A percentile compares a stretch with the other conserved stretches of the same genome.
Evolutionary conservation across 1,284 basidiomycete genomes (phyloP).

Genomic region (Ceratobasidium sp.): DNA sequence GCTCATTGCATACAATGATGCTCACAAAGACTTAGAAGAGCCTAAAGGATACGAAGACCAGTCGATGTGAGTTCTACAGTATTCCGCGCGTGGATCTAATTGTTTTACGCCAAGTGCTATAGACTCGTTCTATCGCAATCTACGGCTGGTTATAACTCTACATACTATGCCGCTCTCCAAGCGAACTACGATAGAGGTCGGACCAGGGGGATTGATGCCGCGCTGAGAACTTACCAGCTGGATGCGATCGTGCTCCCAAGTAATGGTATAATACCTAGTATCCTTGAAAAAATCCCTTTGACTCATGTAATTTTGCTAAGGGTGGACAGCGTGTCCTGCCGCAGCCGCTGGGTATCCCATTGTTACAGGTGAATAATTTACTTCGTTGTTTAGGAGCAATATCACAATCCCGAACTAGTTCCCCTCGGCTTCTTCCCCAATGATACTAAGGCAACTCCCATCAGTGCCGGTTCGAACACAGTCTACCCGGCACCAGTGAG

Average conservation of each 20-base stretch:
- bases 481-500: conserved; percentile 63
- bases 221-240: conserved; percentile 64
- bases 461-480: conserved; percentile 57
- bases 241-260: conserved; percentile 73
- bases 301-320: conserved; percentile 46
- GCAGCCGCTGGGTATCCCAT: conserved; percentile 63
- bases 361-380: conserved; percentile 57
- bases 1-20: conserved; percentile 69
- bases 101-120: neutral
- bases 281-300: neutral
- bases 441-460: conserved; percentile 58
- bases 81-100: neutral
- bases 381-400: neutral
- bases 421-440: conserved; percentile 73
- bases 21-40: conserved; percentile 65
- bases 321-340: conserved; percentile 62
- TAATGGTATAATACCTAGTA: conserved; percentile 56
- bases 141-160: conserved; percentile 57
- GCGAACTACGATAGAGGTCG: conserved; percentile 59
- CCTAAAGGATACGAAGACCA: conserved; percentile 66
- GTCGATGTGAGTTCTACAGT: conserved; percentile 57
- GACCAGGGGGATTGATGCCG: conserved; percentile 69
- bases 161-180: conserved; percentile 60
- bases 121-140: conserved; percentile 60
- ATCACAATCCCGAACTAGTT: conserved; percentile 56